Conservation (phyloP, 1,284 basidiomycete genomes). For the Porphyrellus sp. region DNA sequence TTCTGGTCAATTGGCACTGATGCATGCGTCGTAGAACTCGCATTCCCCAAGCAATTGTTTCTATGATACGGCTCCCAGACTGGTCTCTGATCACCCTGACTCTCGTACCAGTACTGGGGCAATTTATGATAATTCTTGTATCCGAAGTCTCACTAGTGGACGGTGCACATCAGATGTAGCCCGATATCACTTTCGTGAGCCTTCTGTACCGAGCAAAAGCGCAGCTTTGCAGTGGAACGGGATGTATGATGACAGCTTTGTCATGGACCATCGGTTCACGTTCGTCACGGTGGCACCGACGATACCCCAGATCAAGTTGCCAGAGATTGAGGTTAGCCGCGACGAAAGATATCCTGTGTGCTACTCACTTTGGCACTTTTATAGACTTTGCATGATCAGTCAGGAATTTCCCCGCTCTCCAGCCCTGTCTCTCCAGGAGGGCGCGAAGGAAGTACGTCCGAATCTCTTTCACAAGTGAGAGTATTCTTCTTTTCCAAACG, state of each 20-base stretch:
- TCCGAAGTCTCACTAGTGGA: not conserved
- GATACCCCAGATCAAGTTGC: not conserved
- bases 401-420: not conserved
- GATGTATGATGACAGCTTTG: not conserved
- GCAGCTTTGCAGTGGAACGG: not conserved
- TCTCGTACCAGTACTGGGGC: not conserved
- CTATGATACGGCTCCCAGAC: not conserved
- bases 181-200: not conserved
- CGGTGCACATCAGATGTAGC: not conserved
- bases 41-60: not conserved
- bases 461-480: constrained; percentile 9
- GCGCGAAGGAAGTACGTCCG: not conserved
- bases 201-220: not conserved
- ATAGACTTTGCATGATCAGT: not conserved
- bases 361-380: not conserved
- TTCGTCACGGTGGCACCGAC: not conserved
- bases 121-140: not conserved
- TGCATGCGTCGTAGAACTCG: constrained; percentile 1
- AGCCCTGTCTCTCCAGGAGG: not conserved
- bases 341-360: not conserved
- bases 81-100: not conserved
- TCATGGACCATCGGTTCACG: not conserved
- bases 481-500: not conserved
- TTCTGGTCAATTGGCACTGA: not conserved
- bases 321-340: constrained; percentile 1